A percentile compares a stretch with the other conserved stretches of the same genome.
Evolutionary conservation across 2,329 filamentous ascomycete species (phyloP).

Genomic region (Pseudocercospora ulei): DNA sequence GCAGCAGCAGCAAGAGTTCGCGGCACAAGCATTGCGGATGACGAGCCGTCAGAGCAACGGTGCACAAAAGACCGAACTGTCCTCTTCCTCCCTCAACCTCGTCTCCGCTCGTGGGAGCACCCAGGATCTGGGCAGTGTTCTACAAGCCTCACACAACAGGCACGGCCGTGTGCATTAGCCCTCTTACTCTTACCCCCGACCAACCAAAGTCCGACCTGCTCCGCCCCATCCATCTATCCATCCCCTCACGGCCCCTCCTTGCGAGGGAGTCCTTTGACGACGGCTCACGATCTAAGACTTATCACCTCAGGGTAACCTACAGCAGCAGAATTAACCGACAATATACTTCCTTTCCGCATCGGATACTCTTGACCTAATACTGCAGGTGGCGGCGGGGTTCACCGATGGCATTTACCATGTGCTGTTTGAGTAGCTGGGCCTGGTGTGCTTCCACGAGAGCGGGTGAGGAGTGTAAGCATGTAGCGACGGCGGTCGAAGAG

Average conservation of each 20-base stretch:
- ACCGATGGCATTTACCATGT: slow-evolving; percentile 11
- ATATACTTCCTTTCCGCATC: slow-evolving; percentile 23
- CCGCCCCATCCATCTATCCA: slow-evolving; percentile 18
- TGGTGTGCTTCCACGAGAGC: slow-evolving; percentile 7
- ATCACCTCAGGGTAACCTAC: slow-evolving; percentile 34
- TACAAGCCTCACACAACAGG: slow-evolving; percentile 22
- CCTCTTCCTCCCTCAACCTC: slow-evolving; percentile 13
- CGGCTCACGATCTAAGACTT: slow-evolving; percentile 33
- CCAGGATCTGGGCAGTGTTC: slow-evolving; percentile 18
- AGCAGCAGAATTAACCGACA: slow-evolving; percentile 24
- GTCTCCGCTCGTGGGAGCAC: slow-evolving; percentile 19
- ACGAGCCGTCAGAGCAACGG: slow-evolving; percentile 41
- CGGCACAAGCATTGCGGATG: slow-evolving; percentile 31
- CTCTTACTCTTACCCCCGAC: slow-evolving; percentile 12
- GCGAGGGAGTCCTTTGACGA: slow-evolving; percentile 23
- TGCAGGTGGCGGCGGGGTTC: slow-evolving; percentile 4
- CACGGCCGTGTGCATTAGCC: slow-evolving; percentile 24
- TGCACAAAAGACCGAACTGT: slow-evolving; percentile 22
- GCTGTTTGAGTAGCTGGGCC: slow-evolving; percentile 9
- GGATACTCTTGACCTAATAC: slow-evolving; percentile 23
- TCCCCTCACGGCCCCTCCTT: slow-evolving; percentile 12
- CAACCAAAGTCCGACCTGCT: slow-evolving; percentile 17
- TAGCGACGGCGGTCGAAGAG: slow-evolving; percentile 22
- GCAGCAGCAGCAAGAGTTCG: slow-evolving; percentile 26
- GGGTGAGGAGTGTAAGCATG: slow-evolving; percentile 21